Base-by-base conservation (phyloP, 2,329 filamentous ascomycete genomes). In the Aphanocladium album region DNA sequence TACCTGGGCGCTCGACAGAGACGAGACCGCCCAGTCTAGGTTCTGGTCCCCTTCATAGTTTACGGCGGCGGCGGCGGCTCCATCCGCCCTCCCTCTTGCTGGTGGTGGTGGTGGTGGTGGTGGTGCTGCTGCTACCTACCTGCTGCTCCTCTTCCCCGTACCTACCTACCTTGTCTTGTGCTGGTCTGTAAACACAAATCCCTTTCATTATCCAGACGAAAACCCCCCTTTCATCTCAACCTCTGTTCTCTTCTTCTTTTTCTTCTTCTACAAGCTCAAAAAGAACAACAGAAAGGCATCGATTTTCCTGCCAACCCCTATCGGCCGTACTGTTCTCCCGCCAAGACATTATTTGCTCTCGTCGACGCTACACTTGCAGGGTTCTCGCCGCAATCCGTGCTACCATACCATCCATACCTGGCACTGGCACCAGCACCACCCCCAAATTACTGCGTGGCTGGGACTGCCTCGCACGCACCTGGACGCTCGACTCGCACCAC, bases 381-480 rank as follows among this genome's bases (percentile, higher is more conserved):
- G 55, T 58, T 58, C 46, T 51, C 35, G 46, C 55, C 16, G 12
- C 55, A 51, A 50, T 51, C 46, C 35, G 46, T 56, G 41, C 30
- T 35, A 56, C 53, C 53, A 47, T 43, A 30, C 53, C 37, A 41
- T 27, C 37, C 51, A n/a, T 12, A 39, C 55, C 45, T 57, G 45
- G 33, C 45, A 50, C 39, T 33, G 30, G 39, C 21, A 43, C 35
- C 19, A 4, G 19, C 27, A 43, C 12, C n/a, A 17, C 39, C 46
- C 55, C 19, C 21, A 50, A 58, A 43, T 58, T 58, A 58, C 57
- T 60, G 39, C n/a, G 57, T 60, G 50, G 57, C 57, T 60, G 57
- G 57, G 41, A 21, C 19, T 27, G 16, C 25, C 39, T 43, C 53
- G 30, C 51, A 25, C 35, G n/a, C n/a, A n/a, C n/a, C n/a, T n/a